Evolutionary conservation across 768 basidiomycete genomes (phyloP), one percentile per base, ranked within the genome.

Genomic region (Agrocybe chaxingu): DNA sequence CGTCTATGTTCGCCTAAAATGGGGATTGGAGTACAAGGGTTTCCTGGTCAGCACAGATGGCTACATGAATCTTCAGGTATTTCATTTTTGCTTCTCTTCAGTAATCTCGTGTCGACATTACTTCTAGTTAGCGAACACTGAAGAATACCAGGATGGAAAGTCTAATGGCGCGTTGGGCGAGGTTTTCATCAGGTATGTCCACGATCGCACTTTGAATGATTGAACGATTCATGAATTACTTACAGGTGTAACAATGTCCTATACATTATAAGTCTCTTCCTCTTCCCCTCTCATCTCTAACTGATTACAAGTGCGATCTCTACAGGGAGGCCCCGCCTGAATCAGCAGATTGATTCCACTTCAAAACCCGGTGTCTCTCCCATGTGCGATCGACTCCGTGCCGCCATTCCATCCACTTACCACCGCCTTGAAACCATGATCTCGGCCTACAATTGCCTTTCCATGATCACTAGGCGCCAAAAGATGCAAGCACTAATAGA

Each of bases 21-120:
- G 97, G 97, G 97, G 97, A 54, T 79, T 98, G 45, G 94, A 98
- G 66, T 98, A 98, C 79, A 97, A 94, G 75, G 97, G 97, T 38
- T 99, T 97, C 75, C 80, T 99, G 56, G 97, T 99, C 58, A 95
- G 92, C 63, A 98, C 97, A 6, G 97, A 99, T 70, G 92, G 92
- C 9, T 99, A 97, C 74, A 98, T 98, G 97, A 99, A 99, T 69
- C 82, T 99, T 42, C 97, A 99, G 78, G 96, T 92, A 61, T 53
- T 74, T 66, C 13, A 7, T 45, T 35, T 45, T 19, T 7, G 7
- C 4, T 12, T 0, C 7, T 35, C 11, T 6, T 34, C 36, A n/a
- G 29, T 32, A 24, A 24, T 50, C 46, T 35, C 31, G 50, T 19
- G 48, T 33, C 9, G 13, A 11, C 13, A 1, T 32, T 18, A 24